Percentiles rank a stretch among this genome's conserved stretches.
Conservation (phyloP, 176 grass and related monocot species). For the Echinochloa phyllopogon region DNA sequence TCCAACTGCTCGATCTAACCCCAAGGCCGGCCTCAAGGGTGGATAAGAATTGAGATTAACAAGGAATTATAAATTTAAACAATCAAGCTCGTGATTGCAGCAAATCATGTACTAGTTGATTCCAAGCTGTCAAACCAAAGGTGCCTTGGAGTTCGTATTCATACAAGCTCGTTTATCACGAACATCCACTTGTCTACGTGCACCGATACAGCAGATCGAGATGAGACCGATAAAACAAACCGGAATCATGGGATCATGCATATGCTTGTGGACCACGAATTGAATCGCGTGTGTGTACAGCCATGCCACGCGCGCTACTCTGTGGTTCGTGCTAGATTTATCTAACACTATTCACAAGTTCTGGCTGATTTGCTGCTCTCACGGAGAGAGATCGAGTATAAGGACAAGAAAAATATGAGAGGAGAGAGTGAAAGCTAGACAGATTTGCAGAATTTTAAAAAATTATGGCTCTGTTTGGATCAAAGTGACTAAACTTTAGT, state of each 20-base stretch:
- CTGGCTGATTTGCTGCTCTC: background rate
- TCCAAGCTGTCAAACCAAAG: background rate
- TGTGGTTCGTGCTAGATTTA: background rate
- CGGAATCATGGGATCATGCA: background rate
- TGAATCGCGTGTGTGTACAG: background rate
- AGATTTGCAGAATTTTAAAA: background rate
- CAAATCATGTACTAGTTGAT: too few species aligned
- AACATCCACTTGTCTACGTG: background rate
- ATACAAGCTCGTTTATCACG: conserved; percentile 17
- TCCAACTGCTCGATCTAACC: background rate
- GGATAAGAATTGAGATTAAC: background rate
- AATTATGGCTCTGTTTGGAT: too few species aligned
- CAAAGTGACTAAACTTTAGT: too few species aligned
- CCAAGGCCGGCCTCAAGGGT: background rate
- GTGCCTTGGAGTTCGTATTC: background rate
- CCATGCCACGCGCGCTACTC: background rate
- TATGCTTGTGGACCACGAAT: background rate
- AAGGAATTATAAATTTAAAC: background rate
- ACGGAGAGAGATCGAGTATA: background rate
- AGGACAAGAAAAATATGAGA: background rate
- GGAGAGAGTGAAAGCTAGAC: background rate
- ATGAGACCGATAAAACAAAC: background rate
- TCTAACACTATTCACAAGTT: background rate
- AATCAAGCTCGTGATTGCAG: background rate
- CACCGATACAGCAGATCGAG: background rate